phyloP scores from a whole-genome alignment of 73 alveolate genomes.

The Stentor roeselii region DNA sequence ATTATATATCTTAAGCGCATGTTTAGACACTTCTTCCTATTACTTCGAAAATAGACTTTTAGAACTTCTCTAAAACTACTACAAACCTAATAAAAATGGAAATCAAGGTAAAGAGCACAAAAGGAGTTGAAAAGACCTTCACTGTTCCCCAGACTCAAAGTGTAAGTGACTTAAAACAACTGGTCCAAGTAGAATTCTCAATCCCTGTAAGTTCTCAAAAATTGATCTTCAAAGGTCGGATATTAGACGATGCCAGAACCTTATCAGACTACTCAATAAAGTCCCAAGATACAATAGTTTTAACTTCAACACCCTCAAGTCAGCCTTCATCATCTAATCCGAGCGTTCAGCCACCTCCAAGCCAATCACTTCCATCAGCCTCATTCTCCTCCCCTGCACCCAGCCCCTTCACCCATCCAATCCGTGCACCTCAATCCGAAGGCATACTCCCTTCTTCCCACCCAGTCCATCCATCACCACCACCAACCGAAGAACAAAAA shows the following conservation, averaged over 20 bases:
- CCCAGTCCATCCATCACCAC: background rate
- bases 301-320: background rate
- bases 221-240: slow-evolving; percentile 2
- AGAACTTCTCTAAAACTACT: too few relatives aligned
- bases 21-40: background rate
- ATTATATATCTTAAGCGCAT: too few relatives aligned
- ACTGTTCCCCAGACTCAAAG: background rate
- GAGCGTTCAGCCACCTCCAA: background rate
- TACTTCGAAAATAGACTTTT: background rate
- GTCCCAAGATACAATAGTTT: background rate
- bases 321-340: background rate
- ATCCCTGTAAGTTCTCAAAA: background rate
- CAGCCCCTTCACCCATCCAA: background rate
- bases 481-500: background rate
- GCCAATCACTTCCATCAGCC: background rate
- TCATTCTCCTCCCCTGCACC: background rate
- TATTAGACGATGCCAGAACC: background rate
- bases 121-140: background rate
- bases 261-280: background rate
- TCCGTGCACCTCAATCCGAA: background rate
- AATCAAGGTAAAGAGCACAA: background rate
- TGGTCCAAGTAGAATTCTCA: background rate
- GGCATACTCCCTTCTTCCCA: background rate
- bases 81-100: background rate
- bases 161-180: background rate